Conservation (phyloP, 2,329 filamentous ascomycete genomes). For the Penicillium brasilianum region DNA sequence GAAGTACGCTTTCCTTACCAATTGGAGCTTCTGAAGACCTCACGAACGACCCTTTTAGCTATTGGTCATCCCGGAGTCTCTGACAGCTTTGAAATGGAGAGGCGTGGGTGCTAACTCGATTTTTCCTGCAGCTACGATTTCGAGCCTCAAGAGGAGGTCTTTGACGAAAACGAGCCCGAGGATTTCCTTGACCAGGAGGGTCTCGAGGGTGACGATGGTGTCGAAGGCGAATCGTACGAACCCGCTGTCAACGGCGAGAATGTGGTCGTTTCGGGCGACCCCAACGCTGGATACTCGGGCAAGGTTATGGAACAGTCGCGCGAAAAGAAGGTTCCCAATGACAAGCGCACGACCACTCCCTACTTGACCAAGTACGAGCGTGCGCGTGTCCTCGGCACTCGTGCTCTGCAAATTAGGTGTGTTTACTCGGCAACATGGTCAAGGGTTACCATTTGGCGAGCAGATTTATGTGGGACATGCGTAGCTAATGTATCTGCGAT, state of each 20-base stretch:
- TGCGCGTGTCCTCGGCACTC: slow-evolving; percentile 88
- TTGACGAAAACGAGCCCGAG: slow-evolving; percentile 70
- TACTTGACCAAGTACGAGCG: slow-evolving; percentile 99
- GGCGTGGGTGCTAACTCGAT: slow-evolving; percentile 33
- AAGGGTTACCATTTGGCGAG: neutral
- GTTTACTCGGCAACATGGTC: slow-evolving; percentile 58
- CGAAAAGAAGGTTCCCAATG: slow-evolving; percentile 88
- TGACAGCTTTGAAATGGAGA: slow-evolving; percentile 8
- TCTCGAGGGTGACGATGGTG: slow-evolving; percentile 58
- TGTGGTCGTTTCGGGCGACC: slow-evolving; percentile 56
- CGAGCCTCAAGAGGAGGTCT: slow-evolving; percentile 65
- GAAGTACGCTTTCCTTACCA: slow-evolving; percentile 53
- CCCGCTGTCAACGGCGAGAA: slow-evolving; percentile 47
- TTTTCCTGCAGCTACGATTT: slow-evolving; percentile 50
- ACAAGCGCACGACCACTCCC: slow-evolving; percentile 87
- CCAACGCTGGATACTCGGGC: slow-evolving; percentile 52
- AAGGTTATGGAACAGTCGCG: slow-evolving; percentile 64
- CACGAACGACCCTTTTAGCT: slow-evolving; percentile 18
- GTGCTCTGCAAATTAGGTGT: slow-evolving; percentile 93
- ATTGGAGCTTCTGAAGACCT: slow-evolving; percentile 19
- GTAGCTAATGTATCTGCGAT: slow-evolving; percentile 30
- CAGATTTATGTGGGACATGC: neutral
- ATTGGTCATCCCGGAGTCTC: slow-evolving; percentile 17
- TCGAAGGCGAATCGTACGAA: slow-evolving; percentile 49
- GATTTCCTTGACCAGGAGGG: slow-evolving; percentile 63